Base-by-base conservation (phyloP, 179 eudicot species). In the Nepenthes alata region DNA sequence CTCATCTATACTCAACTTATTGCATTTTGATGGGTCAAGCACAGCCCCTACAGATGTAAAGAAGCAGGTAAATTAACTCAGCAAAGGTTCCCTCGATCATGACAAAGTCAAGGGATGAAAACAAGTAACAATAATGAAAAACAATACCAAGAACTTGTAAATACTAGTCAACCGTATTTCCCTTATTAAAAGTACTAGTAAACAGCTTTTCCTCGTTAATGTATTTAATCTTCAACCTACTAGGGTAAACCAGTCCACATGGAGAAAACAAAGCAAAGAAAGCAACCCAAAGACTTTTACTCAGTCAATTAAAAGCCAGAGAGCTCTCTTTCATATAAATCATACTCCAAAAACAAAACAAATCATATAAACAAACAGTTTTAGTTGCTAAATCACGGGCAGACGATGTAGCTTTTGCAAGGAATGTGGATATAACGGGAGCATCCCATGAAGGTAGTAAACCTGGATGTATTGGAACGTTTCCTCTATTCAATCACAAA, bases 1-100 rank as follows among this genome's bases (percentile, higher is more conserved):
- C 77, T 90, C 86, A 63, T 88, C 88, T 81, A 90, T 72, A 62
- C 83, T 88, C 71, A 85, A 64, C 59, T 79, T 83, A 72, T 79
- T 74, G 74, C 86, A 83, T 57, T 77, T 83, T 47, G 74, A 68
- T 25, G 83, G 81, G 70, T 90, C 89, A 69, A 75, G 69, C 70
- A 75, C 79, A 39, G 61, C 67, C 69, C 83, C 83, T 77, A 72
- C 45, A 64, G 45, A 61, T 15, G 53, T 2, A 47, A 49, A 57
- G 44, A 48, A 70, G 39, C 34, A 62, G 5, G 8, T 15, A 52
- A 4, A 53, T 11, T 44, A 38, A 10, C 16, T 10, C 35, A 44
- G 47, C 8, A 34, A 44, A 44, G 35, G 35, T 11, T 11, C 35
- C 15, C 16, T 5, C 15, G 25, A 53, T 61, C 55, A 41, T 41